Percentiles rank a stretch among this genome's conserved stretches.
These are phyloP conservation scores for Epithele typhae DNA, from an alignment of 768 basidiomycete genomes.

Conservation along the genomic window DNA sequence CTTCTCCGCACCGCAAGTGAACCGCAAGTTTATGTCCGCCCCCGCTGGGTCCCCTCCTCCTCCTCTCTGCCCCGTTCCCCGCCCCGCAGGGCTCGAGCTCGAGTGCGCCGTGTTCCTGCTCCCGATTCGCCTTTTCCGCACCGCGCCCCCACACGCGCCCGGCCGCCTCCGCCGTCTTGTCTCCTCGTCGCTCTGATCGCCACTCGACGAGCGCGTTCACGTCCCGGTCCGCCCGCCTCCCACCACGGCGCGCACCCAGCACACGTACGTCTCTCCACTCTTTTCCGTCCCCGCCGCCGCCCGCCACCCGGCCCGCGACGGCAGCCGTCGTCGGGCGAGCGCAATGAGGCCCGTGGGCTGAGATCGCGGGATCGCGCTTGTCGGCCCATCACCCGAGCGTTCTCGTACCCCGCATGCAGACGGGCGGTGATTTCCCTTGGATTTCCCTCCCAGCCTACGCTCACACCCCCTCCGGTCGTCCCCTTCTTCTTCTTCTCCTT, in stretches of 20 bases:
- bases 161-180: no score
- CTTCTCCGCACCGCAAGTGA: constrained; percentile 14
- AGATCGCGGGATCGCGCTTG: constrained; percentile 13
- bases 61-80: background rate
- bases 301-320: no score
- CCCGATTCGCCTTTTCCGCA: background rate
- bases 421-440: constrained; percentile 3
- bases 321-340: background rate
- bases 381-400: background rate
- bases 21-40: background rate
- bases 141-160: background rate
- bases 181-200: no score
- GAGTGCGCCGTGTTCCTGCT: no score
- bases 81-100: background rate
- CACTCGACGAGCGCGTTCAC: no score
- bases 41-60: background rate
- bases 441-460: background rate
- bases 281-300: no score
- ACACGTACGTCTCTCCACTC: constrained; percentile 2
- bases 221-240: no score
- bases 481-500: background rate
- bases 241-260: no score
- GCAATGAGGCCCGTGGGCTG: constrained; percentile 8
- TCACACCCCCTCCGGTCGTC: background rate
- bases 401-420: background rate